Base-by-base conservation (phyloP, 23 red algal genomes). In the Porphyridium purpureum region DNA sequence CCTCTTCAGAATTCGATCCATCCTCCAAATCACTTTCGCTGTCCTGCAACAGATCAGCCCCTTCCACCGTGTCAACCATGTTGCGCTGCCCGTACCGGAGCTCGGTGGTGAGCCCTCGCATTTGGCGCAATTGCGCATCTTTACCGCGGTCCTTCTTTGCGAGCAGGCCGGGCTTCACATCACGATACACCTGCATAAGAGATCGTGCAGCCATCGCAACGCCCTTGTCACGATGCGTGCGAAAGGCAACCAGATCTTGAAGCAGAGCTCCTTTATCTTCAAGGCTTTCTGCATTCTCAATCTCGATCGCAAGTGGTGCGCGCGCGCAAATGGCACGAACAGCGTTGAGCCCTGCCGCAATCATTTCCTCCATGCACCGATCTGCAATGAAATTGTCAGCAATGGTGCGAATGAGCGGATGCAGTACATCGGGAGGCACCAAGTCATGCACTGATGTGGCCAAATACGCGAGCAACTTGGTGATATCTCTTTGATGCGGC, bases 301-400 rank as follows among this genome's bases (percentile, higher is more conserved):
- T 38, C 27, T 72, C 67, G 15, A 92, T 95, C 8, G 88, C 78
- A 6, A 79, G 67, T 20, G 88, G 76, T 48, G 74, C 79, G 23
- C 81, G 66, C 35, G 60, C 53, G 47, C 88, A 95, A 19, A 95
- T 66, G 27, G 69, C 74, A 3, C 88, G 72, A 53, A 95, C 66
- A 8, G 88, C 32, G 47, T 95, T 95, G 19, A 95, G 52, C 7
- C 88, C 88, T 1, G 74, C 72, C 1, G 88, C 88, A 19, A 84
- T 65, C 29, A 71, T 66, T 15, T 75, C 53, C 3, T 67, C 78
- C 7, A 72, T 70, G 49, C 79, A 59, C 29, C 81, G 55, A 41
- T 84, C 79, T 11, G 64, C 68, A 27, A 95, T 78, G 80, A 95
- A 95, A 17, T 68, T 80, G 54, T 95, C 60, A 0, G 88, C 88